phyloP scores from a whole-genome alignment of 2,329 filamentous ascomycete genomes.

The Neocatenulostroma microsporum region DNA sequence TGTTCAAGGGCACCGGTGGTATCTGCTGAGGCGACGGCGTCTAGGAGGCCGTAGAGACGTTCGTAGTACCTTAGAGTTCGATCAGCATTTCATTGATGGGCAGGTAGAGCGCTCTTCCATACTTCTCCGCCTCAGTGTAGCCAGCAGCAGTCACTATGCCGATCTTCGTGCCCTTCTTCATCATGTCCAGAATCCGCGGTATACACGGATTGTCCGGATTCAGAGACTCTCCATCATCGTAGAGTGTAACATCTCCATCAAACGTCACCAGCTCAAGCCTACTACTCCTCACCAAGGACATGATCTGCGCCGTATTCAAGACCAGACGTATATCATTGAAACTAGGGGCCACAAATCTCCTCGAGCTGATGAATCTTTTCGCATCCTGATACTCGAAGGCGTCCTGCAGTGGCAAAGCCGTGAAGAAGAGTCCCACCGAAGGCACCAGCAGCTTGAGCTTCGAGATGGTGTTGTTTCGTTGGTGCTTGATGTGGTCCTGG shows the following conservation, averaged over 20 bases:
- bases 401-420: slow-evolving; percentile 72
- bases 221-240: slow-evolving; percentile 71
- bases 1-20: slow-evolving; percentile 62
- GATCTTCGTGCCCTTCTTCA: slow-evolving; percentile 70
- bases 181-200: slow-evolving; percentile 57
- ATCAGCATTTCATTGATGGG: neutral
- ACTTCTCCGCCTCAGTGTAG: slow-evolving; percentile 77
- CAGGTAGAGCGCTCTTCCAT: too few relatives aligned
- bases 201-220: slow-evolving; percentile 71
- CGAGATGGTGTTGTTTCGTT: slow-evolving; percentile 59
- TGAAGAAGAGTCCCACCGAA: slow-evolving; percentile 89
- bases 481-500: slow-evolving; percentile 77
- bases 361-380: slow-evolving; percentile 76
- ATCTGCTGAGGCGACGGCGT: slow-evolving; percentile 60
- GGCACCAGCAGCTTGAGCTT: slow-evolving; percentile 91
- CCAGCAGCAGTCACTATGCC: slow-evolving; percentile 96
- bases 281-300: slow-evolving; percentile 71
- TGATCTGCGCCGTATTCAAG: slow-evolving; percentile 88
- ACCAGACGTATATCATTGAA: slow-evolving; percentile 95
- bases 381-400: slow-evolving; percentile 88
- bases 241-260: slow-evolving; percentile 94
- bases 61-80: slow-evolving; percentile 58
- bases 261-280: slow-evolving; percentile 83
- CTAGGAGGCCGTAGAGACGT: slow-evolving; percentile 76
- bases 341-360: slow-evolving; percentile 87